Percentiles rank a stretch among this genome's conserved stretches.
Conservation (phyloP, 495 filamentous ascomycete genomes). For the Xylaria castorea region DNA sequence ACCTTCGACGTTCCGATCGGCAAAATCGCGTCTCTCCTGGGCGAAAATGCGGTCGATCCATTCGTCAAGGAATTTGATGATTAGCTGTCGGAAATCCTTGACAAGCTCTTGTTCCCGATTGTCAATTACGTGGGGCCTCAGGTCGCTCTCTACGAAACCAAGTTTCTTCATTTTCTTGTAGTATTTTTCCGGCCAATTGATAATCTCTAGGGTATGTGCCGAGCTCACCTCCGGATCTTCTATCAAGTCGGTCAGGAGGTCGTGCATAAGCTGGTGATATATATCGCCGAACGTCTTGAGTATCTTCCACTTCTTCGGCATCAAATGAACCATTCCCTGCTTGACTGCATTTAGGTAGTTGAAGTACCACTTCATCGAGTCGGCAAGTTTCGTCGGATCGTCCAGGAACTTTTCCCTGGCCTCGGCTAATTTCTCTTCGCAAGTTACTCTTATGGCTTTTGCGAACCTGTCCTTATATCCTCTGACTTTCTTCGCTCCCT, state of each 20-base stretch:
- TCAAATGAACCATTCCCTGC: conserved; percentile 83
- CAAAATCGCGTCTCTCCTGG: conserved; percentile 79
- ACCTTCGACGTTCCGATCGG: conserved; percentile 72
- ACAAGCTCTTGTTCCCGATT: conserved; percentile 87
- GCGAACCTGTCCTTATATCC: conserved; percentile 98
- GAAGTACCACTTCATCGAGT: conserved; percentile 92
- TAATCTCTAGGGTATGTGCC: conserved; percentile 83
- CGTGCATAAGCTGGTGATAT: conserved; percentile 94
- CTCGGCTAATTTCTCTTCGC: conserved; percentile 75
- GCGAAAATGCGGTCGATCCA: conserved; percentile 94
- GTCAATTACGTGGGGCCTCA: conserved; percentile 84
- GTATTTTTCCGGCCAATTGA: conserved; percentile 95
- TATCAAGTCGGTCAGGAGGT: conserved; percentile 80
- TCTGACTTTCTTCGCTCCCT: conserved; percentile 86
- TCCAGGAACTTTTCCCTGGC: conserved; percentile 76
- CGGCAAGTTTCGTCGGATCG: conserved; percentile 83
- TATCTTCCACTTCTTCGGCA: conserved; percentile 98
- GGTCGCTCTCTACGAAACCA: conserved; percentile 73
- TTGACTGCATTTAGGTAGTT: conserved; percentile 93
- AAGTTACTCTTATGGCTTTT: conserved; percentile 74
- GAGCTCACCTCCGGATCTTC: conserved; percentile 80
- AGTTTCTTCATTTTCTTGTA: conserved; percentile 94
- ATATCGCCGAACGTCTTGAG: conserved; percentile 87
- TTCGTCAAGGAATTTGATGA: conserved; percentile 92
- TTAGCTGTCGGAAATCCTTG: conserved; percentile 89